A percentile compares a stretch with the other conserved stretches of the same genome.
Evolutionary conservation across 208 protist genomes (phyloP).

Genomic region (Crithidia fasciculata): DNA sequence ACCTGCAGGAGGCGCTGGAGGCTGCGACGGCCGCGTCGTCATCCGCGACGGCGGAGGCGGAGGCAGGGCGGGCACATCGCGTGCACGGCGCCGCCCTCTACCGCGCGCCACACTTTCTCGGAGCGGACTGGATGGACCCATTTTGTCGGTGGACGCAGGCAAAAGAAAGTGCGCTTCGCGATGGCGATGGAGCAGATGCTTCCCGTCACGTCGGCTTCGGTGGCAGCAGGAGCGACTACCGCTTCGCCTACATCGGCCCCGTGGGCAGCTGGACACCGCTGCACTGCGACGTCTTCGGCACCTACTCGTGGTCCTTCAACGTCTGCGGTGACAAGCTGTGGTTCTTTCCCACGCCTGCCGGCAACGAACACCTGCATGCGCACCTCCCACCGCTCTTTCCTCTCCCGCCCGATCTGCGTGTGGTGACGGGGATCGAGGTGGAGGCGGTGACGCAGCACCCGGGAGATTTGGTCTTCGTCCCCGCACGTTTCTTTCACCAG

Average conservation of each 20-base stretch:
- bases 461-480: conserved; percentile 89
- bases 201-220: conserved; percentile 49
- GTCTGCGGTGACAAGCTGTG: conserved; percentile 84
- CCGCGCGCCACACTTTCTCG: conserved; percentile 71
- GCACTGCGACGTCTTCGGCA: conserved; percentile 89
- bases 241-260: conserved; percentile 85
- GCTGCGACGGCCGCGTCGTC: too few species aligned
- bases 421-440: conserved; percentile 54
- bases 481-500: conserved; percentile 74
- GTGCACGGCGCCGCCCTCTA: conserved; percentile 62
- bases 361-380: conserved; percentile 53
- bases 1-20: conserved; percentile 64
- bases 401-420: conserved; percentile 63
- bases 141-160: conserved; percentile 37
- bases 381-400: conserved; percentile 38
- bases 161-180: too few species aligned
- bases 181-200: not conserved
- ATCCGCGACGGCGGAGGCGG: too few species aligned
- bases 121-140: conserved; percentile 79
- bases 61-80: not conserved
- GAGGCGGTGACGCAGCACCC: conserved; percentile 61
- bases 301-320: conserved; percentile 91
- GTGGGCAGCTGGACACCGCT: conserved; percentile 71
- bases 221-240: conserved; percentile 69
- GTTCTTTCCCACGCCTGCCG: conserved; percentile 68